Evolutionary conservation across 2,329 filamentous ascomycete species (phyloP).

Genomic region (Sarocladium kiliense): DNA sequence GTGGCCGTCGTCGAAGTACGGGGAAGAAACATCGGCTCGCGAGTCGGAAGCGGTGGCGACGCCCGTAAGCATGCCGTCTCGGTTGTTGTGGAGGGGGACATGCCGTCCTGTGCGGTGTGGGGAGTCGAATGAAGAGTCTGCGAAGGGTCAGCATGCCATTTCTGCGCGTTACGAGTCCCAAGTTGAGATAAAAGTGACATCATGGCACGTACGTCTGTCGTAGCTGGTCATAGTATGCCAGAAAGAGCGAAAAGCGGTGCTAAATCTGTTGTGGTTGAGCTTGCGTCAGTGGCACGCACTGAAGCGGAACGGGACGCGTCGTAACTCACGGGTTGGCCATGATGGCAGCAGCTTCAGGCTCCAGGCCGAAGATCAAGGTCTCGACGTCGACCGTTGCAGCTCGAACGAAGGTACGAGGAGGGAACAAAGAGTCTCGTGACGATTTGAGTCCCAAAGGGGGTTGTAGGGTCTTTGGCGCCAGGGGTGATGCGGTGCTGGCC

Average conservation of each 20-base stretch:
- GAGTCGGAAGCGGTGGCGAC: constrained; percentile 88
- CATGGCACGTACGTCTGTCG: constrained; percentile 55
- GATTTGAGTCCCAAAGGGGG: background rate
- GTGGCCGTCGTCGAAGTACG: constrained; percentile 69
- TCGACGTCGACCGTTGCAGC: background rate
- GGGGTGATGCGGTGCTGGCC: background rate
- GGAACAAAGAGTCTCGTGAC: background rate
- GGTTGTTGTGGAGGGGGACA: constrained; percentile 78
- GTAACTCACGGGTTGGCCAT: constrained; percentile 26
- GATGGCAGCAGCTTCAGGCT: constrained; percentile 16
- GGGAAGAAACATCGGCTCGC: constrained; percentile 72
- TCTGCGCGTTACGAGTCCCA: background rate
- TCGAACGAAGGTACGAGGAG: background rate
- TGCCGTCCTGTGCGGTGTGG: constrained; percentile 88
- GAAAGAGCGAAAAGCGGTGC: constrained; percentile 76
- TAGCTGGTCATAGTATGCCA: constrained; percentile 87
- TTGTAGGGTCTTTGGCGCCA: background rate
- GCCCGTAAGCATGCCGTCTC: constrained; percentile 77
- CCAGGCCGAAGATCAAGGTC: constrained; percentile 10
- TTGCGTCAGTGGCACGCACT: background rate
- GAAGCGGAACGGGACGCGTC: constrained; percentile 2
- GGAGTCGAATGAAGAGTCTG: constrained; percentile 90
- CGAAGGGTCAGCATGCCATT: constrained; percentile 16
- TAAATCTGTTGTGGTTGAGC: constrained; percentile 33
- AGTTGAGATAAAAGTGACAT: constrained; percentile 5